Evolutionary conservation across 2,329 filamentous ascomycete species (phyloP).

Genomic region (Pseudocercospora pini-densiflorae): DNA sequence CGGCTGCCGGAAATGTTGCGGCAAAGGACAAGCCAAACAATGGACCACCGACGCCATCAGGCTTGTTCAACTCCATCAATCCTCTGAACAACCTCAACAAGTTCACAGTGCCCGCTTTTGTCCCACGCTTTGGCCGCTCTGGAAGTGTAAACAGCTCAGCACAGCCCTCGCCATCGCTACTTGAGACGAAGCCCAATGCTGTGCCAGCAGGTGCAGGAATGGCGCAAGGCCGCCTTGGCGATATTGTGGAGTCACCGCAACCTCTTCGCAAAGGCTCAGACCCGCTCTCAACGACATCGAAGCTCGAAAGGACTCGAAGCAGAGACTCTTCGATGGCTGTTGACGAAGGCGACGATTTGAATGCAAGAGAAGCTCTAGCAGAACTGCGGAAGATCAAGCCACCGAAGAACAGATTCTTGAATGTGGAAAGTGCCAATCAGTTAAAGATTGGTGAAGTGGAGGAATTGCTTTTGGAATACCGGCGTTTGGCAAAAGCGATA

Average conservation of each 20-base stretch:
- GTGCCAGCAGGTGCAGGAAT: constrained; percentile 14
- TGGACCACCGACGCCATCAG: constrained; percentile 24
- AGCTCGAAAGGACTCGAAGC: constrained; percentile 19
- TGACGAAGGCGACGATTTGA: constrained; percentile 41
- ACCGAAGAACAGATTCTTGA: constrained; percentile 53
- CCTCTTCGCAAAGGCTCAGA: constrained; percentile 18
- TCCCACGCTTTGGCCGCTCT: constrained; percentile 41
- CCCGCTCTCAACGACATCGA: background rate
- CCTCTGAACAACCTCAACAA: constrained; percentile 44
- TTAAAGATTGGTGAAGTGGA: constrained; percentile 55
- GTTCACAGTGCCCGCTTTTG: constrained; percentile 40
- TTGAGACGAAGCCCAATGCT: constrained; percentile 12
- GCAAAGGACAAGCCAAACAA: constrained; percentile 24
- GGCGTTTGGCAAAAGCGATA: constrained; percentile 49
- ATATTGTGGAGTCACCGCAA: constrained; percentile 34
- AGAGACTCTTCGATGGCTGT: constrained; percentile 16
- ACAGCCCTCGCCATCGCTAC: constrained; percentile 27
- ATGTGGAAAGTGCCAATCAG: constrained; percentile 51
- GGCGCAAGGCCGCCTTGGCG: constrained; percentile 36
- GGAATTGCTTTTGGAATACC: constrained; percentile 46
- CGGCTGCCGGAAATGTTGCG: constrained; percentile 17
- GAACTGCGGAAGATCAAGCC: constrained; percentile 50
- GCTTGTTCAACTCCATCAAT: constrained; percentile 38
- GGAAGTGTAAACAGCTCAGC: constrained; percentile 25
- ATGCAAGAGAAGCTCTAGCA: constrained; percentile 51